Conservation (phyloP, 140 eudicot genomes). For the Cichorium intybus region DNA sequence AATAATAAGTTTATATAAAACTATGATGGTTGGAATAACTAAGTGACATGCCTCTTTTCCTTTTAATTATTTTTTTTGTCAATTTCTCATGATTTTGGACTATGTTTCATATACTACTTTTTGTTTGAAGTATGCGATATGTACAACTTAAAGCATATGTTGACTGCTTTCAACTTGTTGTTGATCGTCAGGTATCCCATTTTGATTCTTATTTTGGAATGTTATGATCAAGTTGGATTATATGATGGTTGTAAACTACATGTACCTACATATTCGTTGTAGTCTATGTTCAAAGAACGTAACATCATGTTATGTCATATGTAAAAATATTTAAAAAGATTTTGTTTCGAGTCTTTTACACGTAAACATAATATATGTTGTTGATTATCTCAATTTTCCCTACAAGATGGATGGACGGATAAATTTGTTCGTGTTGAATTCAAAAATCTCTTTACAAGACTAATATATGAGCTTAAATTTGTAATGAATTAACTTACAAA, state of each 20-base stretch:
- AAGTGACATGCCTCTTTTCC: too few relatives aligned
- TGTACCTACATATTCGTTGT: constrained; percentile 12
- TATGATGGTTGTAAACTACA: background rate
- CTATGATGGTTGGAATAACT: background rate
- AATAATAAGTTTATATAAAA: too few relatives aligned
- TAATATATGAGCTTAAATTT: too few relatives aligned
- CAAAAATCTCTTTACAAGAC: too few relatives aligned
- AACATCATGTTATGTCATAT: background rate
- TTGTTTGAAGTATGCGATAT: constrained; percentile 14
- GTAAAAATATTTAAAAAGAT: background rate
- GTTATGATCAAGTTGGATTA: constrained; percentile 21
- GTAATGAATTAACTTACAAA: too few relatives aligned
- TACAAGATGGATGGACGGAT: background rate
- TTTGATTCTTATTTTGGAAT: constrained; percentile 31
- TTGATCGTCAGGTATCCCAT: constrained; percentile 29
- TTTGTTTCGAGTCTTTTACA: background rate
- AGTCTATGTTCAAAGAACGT: background rate
- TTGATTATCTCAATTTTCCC: background rate
- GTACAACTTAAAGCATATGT: background rate
- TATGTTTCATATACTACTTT: constrained; percentile 3
- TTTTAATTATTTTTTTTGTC: background rate
- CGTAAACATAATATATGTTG: background rate
- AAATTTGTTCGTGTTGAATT: background rate
- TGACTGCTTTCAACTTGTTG: constrained; percentile 16
- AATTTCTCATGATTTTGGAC: constrained; percentile 15